These are phyloP conservation scores for Themeda triandra DNA, from an alignment of 176 grass and related monocot species.

Conservation along the genomic window DNA sequence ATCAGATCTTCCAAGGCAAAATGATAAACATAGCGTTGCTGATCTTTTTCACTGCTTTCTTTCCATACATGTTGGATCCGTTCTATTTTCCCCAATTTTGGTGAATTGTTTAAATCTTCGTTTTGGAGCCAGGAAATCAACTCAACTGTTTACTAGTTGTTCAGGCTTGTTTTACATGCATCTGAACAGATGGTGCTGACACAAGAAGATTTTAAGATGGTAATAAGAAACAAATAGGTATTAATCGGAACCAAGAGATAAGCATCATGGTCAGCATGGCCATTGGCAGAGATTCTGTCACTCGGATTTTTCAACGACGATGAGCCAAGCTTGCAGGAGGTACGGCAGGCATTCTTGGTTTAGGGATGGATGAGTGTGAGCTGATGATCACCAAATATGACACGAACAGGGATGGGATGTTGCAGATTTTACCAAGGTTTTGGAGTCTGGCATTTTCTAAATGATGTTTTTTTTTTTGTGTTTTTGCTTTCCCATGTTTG, in stretches of 20 bases:
- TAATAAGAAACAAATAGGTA: slow-evolving; percentile 39
- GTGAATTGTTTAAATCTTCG: too few relatives aligned
- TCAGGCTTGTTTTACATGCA: too few relatives aligned
- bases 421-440: slow-evolving; percentile 37
- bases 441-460: slow-evolving; percentile 66
- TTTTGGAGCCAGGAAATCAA: too few relatives aligned
- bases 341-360: slow-evolving; percentile 51
- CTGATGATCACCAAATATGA: slow-evolving; percentile 72
- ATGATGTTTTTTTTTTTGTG: neutral
- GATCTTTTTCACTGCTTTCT: too few relatives aligned
- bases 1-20: too few relatives aligned
- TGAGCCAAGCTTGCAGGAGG: slow-evolving; percentile 77
- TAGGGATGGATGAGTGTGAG: slow-evolving; percentile 44
- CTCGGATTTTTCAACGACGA: slow-evolving; percentile 44
- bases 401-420: slow-evolving; percentile 48
- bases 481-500: neutral
- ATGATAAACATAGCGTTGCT: too few relatives aligned
- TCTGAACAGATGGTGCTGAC: too few relatives aligned
- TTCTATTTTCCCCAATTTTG: too few relatives aligned
- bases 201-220: too few relatives aligned
- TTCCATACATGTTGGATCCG: too few relatives aligned
- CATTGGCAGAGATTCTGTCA: slow-evolving; percentile 8
- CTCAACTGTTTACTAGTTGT: too few relatives aligned
- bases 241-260: slow-evolving; percentile 3
- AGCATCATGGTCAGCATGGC: neutral